These are phyloP conservation scores for Alternaria novae-zelandiae DNA, from an alignment of 2,329 filamentous ascomycete species.

Conservation along the genomic window DNA sequence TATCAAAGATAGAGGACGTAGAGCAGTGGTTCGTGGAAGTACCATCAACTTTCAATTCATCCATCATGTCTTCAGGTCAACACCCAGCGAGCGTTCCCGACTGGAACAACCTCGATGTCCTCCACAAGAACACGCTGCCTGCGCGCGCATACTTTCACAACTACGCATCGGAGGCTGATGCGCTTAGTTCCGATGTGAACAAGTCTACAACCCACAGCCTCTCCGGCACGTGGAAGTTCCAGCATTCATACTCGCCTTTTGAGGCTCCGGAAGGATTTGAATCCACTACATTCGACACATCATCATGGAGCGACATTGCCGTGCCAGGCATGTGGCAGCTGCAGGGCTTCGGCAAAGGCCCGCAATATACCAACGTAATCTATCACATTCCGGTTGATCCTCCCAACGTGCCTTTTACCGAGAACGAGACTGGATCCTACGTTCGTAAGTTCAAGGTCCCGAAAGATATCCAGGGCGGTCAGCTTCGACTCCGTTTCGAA, in stretches of 20 bases:
- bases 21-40: background rate
- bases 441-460: slow-evolving; percentile 63
- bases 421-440: slow-evolving; percentile 72
- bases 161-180: slow-evolving; percentile 58
- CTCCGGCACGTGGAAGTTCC: slow-evolving; percentile 50
- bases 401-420: slow-evolving; percentile 63
- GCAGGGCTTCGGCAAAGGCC: slow-evolving; percentile 67
- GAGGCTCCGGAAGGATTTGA: slow-evolving; percentile 47
- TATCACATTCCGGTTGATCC: slow-evolving; percentile 71
- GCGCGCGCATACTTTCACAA: slow-evolving; percentile 64
- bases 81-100: slow-evolving; percentile 54
- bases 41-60: slow-evolving; percentile 4
- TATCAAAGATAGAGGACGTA: slow-evolving; percentile 4
- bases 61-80: slow-evolving; percentile 28
- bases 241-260: slow-evolving; percentile 45
- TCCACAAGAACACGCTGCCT: slow-evolving; percentile 66
- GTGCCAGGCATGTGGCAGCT: slow-evolving; percentile 75
- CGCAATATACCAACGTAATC: slow-evolving; percentile 72
- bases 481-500: slow-evolving; percentile 71
- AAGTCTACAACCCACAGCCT: slow-evolving; percentile 44
- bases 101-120: slow-evolving; percentile 66
- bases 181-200: slow-evolving; percentile 50
- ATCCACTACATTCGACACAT: slow-evolving; percentile 41
- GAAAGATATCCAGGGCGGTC: slow-evolving; percentile 55
- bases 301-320: slow-evolving; percentile 59